Evolutionary conservation across 2,329 filamentous ascomycete species (phyloP).

Genomic region (Neofusicoccum laricinum): DNA sequence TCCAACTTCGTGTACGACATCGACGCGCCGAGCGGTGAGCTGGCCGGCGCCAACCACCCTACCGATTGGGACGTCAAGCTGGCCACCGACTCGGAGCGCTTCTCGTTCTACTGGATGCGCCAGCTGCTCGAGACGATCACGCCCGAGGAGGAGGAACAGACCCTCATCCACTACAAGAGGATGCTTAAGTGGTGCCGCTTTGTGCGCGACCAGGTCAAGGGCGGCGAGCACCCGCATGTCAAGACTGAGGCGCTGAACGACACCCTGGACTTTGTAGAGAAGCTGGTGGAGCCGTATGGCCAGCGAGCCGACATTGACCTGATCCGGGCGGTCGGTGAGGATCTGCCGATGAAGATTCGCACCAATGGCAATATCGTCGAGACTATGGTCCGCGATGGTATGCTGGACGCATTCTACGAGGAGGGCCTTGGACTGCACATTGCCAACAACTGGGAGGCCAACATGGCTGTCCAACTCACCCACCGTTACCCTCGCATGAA

Average conservation of each 20-base stretch:
- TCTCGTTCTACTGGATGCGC: no score
- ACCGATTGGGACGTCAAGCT: background rate
- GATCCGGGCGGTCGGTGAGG: background rate
- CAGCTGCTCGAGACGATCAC: no score
- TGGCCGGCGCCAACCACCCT: background rate
- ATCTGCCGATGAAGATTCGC: background rate
- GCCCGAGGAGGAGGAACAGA: background rate
- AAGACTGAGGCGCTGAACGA: no score
- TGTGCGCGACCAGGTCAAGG: background rate
- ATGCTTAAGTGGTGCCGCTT: background rate
- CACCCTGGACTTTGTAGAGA: no score
- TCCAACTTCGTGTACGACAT: background rate
- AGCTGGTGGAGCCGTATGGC: no score
- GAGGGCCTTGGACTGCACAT: background rate
- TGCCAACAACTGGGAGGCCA: no score
- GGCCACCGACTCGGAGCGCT: no score
- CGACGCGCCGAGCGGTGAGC: background rate
- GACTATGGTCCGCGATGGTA: background rate
- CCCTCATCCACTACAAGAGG: background rate
- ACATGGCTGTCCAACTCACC: background rate
- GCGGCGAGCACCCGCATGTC: background rate
- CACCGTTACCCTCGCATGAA: background rate
- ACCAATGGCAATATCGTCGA: background rate
- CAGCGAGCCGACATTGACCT: no score
- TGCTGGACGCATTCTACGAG: background rate